These are phyloP conservation scores for Rhynchospora pubera DNA, from an alignment of 176 grass and related monocot genomes.

Conservation along the genomic window DNA sequence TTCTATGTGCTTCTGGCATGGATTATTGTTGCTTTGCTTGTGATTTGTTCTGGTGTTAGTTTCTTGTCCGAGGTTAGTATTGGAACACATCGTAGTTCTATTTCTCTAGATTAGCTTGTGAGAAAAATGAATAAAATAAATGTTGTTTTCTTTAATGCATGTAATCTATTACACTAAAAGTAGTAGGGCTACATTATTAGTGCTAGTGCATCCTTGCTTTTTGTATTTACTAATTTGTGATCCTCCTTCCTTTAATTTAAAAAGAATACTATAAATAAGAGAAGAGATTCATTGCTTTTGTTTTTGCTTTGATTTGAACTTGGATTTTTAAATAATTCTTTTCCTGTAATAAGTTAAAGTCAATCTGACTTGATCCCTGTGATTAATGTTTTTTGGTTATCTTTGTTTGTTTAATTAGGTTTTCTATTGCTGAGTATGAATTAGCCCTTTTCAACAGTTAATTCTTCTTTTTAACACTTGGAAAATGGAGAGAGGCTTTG, in stretches of 20 bases:
- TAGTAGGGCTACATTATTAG: neutral
- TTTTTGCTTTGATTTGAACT: neutral
- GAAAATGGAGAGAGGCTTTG: conserved; percentile 46
- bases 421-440: neutral
- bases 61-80: neutral
- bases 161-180: neutral
- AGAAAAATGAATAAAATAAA: neutral
- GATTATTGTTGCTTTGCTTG: too few relatives aligned
- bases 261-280: neutral
- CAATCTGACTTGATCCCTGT: neutral
- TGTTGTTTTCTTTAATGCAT: neutral
- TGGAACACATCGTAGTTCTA: neutral
- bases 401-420: neutral
- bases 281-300: neutral
- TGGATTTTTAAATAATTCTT: neutral
- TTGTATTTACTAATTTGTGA: neutral
- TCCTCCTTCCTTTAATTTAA: neutral
- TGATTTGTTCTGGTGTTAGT: conserved; percentile 16
- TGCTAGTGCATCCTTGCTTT: neutral
- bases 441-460: neutral
- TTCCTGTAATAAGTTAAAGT: neutral
- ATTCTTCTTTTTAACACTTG: neutral
- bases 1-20: neutral
- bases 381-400: neutral
- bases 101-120: neutral